Base-by-base conservation (phyloP, 768 basidiomycete species). In the Agaricus subrufescens region DNA sequence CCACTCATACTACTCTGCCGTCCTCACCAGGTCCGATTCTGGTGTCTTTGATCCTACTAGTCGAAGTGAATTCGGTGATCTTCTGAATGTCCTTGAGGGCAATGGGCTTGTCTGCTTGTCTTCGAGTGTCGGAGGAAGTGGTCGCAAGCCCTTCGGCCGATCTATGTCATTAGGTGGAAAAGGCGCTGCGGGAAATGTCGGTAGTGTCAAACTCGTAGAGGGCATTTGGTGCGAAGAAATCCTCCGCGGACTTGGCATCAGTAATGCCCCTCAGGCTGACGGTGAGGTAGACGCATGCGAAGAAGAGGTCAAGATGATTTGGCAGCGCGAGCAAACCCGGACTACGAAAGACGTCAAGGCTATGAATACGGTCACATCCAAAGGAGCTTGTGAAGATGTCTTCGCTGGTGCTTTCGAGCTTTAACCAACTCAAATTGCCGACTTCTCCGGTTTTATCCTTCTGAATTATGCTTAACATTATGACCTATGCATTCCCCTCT, bases 41-140 rank as follows among this genome's bases (percentile, higher is more conserved):
- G 79, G 77, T 14, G 66, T 81, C 4, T 86, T 90, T 58, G 71
- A 78, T 2, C 75, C 86, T 3, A 88, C 87, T 1, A 88, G 86
- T 9, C 77, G 87, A 8, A 88, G 81, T 65, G 90, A 92, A 62
- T 91, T 94, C 60, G 73, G 76, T 0, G 91, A 94, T 61, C 74
- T 93, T 3, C 63, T 88, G 0, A 79, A 81, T 26, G 72, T 92
- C 47, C 71, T 94, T 38, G 91, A 94, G 69, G 88, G 86, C 3
- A 77, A 81, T 6, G 91, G 91, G 2, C 73, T 90, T 6, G 69
- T 87, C 8, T 73, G 76, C 48, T 60, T 78, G 10, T 74, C 71
- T 10, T 72, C 67, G 52, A 60, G 69, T 23, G 59, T 70, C 15
- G 58, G 53, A 30, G 42, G 60, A 7, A 74, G 79, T 29, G 75